These are phyloP conservation scores for Rhododendron simsii DNA, from an alignment of 148 eudicot species.

Conservation along the genomic window DNA sequence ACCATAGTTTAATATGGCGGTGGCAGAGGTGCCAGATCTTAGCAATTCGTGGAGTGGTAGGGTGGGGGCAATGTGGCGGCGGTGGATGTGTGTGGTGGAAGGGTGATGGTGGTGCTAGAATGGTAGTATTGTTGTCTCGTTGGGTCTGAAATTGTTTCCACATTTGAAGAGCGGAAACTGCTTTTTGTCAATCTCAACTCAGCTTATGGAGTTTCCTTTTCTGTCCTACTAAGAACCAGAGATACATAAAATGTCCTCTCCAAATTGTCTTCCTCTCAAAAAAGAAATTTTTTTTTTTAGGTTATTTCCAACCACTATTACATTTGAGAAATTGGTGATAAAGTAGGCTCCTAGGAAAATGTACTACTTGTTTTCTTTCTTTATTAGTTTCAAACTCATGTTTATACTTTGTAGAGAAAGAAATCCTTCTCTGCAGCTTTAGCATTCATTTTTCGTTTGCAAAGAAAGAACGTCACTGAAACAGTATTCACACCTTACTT, in stretches of 20 bases:
- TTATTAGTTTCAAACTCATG: no score
- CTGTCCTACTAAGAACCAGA: background rate
- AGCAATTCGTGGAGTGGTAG: no score
- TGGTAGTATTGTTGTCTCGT: background rate
- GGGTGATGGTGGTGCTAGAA: background rate
- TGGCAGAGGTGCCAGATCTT: no score
- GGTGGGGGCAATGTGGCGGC: no score
- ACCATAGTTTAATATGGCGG: no score
- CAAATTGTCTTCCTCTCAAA: background rate
- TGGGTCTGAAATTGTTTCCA: background rate
- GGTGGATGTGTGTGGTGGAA: background rate
- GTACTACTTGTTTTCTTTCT: background rate
- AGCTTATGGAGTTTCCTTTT: background rate
- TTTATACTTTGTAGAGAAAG: no score
- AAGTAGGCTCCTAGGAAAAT: background rate
- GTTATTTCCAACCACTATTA: background rate
- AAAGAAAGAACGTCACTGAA: no score
- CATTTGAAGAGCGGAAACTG: background rate
- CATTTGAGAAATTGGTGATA: background rate
- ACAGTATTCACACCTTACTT: no score
- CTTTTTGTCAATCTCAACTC: background rate
- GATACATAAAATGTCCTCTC: background rate
- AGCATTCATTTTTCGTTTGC: no score
- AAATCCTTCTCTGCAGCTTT: no score
- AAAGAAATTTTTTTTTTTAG: background rate